A percentile compares a stretch with the other conserved stretches of the same genome.
Evolutionary conservation across 805 yeast species (phyloP).

Genomic region (Ogataea populi-albae): DNA sequence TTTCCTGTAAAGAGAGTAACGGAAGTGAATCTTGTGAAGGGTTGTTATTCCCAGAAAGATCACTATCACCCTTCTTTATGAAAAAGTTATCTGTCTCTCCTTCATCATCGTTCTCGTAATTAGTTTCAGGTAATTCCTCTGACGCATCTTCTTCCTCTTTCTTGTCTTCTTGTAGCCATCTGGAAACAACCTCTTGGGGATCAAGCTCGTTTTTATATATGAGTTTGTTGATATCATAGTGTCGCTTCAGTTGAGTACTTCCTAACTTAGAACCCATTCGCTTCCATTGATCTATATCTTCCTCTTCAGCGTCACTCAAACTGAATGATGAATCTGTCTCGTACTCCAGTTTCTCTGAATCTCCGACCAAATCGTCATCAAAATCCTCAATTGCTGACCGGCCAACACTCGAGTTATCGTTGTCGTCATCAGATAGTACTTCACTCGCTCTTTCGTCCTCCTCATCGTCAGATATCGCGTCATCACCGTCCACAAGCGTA

Average conservation of each 20-base stretch:
- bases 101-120: slow-evolving; percentile 36
- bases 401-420: too few relatives aligned
- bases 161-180: slow-evolving; percentile 62
- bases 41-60: slow-evolving; percentile 26
- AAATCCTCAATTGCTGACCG: too few relatives aligned
- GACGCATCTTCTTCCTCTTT: slow-evolving; percentile 39
- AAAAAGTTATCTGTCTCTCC: slow-evolving; percentile 52
- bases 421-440: slow-evolving; percentile 22
- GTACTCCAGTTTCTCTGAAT: slow-evolving; percentile 35
- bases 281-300: slow-evolving; percentile 38
- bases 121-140: slow-evolving; percentile 39
- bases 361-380: neutral
- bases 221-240: slow-evolving; percentile 79
- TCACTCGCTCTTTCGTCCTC: slow-evolving; percentile 37
- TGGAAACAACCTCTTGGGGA: slow-evolving; percentile 65
- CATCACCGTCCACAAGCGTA: slow-evolving; percentile 44
- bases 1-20: slow-evolving; percentile 40
- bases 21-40: slow-evolving; percentile 38
- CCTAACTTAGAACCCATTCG: slow-evolving; percentile 59
- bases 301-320: slow-evolving; percentile 37
- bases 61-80: slow-evolving; percentile 39
- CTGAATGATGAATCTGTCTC: slow-evolving; percentile 55
- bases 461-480: slow-evolving; percentile 40
- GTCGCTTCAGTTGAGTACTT: slow-evolving; percentile 47
- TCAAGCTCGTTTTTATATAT: slow-evolving; percentile 75